A percentile compares a stretch with the other conserved stretches of the same genome.
These are phyloP conservation scores for Microglena sp. DNA, from an alignment of 139 green algal species.

Conservation along the genomic window DNA sequence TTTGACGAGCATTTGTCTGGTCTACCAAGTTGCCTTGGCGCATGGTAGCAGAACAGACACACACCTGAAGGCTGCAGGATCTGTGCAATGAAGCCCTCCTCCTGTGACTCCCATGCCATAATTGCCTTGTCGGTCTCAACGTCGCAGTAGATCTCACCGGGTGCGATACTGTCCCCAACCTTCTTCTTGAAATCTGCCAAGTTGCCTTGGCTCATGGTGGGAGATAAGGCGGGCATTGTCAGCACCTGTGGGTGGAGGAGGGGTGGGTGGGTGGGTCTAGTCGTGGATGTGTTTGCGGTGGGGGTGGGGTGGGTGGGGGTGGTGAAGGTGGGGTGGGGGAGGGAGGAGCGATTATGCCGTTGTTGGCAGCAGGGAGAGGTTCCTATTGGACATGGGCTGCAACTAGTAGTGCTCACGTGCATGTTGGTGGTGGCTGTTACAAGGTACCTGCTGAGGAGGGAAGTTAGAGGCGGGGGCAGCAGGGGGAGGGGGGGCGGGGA, in stretches of 20 bases:
- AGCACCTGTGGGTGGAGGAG: conserved; percentile 57
- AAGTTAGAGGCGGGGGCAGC: conserved; percentile 8
- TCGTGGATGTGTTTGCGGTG: neutral
- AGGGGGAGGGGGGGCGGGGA: neutral
- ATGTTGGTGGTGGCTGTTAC: no score
- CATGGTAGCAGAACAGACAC: conserved; percentile 90
- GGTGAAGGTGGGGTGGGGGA: no score
- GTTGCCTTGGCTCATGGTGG: conserved; percentile 90
- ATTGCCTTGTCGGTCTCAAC: conserved; percentile 97
- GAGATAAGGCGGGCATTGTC: conserved; percentile 83
- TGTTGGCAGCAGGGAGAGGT: no score
- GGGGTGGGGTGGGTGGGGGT: no score
- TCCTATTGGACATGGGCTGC: no score
- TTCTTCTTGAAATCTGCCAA: conserved; percentile 88
- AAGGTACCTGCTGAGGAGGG: no score
- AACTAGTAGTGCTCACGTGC: no score
- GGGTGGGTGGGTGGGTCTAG: conserved; percentile 16
- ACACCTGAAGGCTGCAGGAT: conserved; percentile 76
- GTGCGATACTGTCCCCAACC: conserved; percentile 36
- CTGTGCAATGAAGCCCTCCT: conserved; percentile 84
- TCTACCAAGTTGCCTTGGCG: conserved; percentile 78
- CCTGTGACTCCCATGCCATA: conserved; percentile 88
- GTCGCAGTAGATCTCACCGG: conserved; percentile 84
- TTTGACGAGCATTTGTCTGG: no score
- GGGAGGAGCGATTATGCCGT: conserved; percentile 3